Percentiles rank a stretch among this genome's conserved stretches.
These are phyloP conservation scores for Candida khao-thaluensis DNA, from an alignment of 805 yeast genomes.

Conservation along the genomic window DNA sequence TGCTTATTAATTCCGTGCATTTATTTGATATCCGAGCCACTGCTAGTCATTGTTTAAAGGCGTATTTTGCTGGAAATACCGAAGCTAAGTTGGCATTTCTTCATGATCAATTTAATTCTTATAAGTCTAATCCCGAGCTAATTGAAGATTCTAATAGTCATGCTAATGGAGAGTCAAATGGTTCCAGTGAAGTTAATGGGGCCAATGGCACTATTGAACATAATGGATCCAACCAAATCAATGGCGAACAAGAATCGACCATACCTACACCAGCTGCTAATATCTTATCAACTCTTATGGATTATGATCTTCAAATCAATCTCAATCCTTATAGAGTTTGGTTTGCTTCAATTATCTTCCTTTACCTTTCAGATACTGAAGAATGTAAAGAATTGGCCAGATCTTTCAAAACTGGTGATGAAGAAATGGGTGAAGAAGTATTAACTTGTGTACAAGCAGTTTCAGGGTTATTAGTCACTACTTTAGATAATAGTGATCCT, in stretches of 20 bases:
- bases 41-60: slow-evolving; percentile 61
- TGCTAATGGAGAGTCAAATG: not conserved
- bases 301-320: slow-evolving; percentile 61
- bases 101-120: slow-evolving; percentile 57
- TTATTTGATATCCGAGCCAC: slow-evolving; percentile 79
- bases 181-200: not conserved
- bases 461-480: slow-evolving; percentile 67
- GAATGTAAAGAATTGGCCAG: slow-evolving; percentile 50
- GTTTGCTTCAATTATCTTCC: slow-evolving; percentile 72
- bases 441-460: slow-evolving; percentile 71
- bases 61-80: slow-evolving; percentile 64
- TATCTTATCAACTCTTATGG: slow-evolving; percentile 67
- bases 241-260: too few relatives aligned
- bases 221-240: too few relatives aligned
- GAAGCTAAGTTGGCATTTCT: slow-evolving; percentile 64
- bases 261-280: slow-evolving; percentile 47
- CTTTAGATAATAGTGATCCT: slow-evolving; percentile 62
- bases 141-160: too few relatives aligned
- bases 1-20: slow-evolving; percentile 78
- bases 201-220: not conserved
- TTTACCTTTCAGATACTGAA: slow-evolving; percentile 54
- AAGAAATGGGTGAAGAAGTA: slow-evolving; percentile 64
- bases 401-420: slow-evolving; percentile 56
- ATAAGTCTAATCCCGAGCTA: too few relatives aligned
- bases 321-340: slow-evolving; percentile 85